Conservation (phyloP, 1,139 yeast species). For the Kluyveromyces sp. region DNA sequence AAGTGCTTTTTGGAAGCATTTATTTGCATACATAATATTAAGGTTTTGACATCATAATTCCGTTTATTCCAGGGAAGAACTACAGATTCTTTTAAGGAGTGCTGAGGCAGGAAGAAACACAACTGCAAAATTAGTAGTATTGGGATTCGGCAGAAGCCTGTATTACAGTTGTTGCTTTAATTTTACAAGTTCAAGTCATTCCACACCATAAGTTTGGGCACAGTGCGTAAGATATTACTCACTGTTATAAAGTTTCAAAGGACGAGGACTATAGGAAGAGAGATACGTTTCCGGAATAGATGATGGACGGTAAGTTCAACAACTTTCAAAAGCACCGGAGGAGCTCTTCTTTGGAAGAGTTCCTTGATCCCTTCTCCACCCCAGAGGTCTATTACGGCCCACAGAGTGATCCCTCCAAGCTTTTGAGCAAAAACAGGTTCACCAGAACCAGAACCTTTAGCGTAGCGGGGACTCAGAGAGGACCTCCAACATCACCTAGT, state of each 20-base stretch:
- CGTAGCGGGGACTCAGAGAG: conserved; percentile 1
- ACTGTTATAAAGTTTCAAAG: too few relatives aligned
- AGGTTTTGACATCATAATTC: background rate
- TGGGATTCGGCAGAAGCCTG: too few relatives aligned
- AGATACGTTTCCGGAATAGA: background rate
- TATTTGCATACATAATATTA: background rate
- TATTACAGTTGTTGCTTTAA: too few relatives aligned
- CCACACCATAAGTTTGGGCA: too few relatives aligned
- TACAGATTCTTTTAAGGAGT: background rate
- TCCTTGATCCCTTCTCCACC: conserved; percentile 52
- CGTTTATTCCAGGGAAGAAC: background rate
- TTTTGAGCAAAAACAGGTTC: conserved; percentile 12
- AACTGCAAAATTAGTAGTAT: too few relatives aligned
- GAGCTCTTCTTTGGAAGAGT: conserved; percentile 27
- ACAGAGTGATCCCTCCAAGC: conserved; percentile 44
- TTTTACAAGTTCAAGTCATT: too few relatives aligned
- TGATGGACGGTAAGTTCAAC: background rate
- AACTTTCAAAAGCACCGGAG: conserved; percentile 9
- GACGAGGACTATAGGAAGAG: background rate
- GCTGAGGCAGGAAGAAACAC: background rate
- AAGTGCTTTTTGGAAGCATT: background rate
- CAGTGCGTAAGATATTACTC: too few relatives aligned
- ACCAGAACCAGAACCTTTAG: conserved; percentile 33
- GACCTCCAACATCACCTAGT: background rate
- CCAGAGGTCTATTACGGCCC: conserved; percentile 72